Conservation (phyloP, 768 basidiomycete genomes). For the Podaxis rugospora region DNA sequence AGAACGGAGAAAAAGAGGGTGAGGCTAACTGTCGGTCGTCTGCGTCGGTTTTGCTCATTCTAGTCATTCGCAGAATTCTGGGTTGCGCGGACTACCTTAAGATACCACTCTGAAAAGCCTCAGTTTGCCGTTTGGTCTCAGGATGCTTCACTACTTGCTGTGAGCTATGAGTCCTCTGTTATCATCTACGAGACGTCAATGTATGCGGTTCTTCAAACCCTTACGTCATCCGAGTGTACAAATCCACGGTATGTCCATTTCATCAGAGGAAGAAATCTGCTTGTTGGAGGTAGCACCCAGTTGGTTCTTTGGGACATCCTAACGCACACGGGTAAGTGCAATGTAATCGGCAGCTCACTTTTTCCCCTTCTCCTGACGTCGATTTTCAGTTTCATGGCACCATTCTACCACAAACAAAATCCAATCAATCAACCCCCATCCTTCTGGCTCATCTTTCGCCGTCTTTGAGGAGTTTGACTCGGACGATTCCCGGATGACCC, state of each 20-base stretch:
- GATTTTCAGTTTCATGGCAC: constrained; percentile 59
- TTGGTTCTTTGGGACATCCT: constrained; percentile 75
- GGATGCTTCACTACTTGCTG: constrained; percentile 82
- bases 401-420: constrained; percentile 33
- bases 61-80: constrained; percentile 53
- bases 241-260: constrained; percentile 50
- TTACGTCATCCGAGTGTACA: constrained; percentile 54
- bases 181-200: constrained; percentile 71
- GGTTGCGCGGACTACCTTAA: constrained; percentile 72
- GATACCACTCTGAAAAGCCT: constrained; percentile 65
- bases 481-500: constrained; percentile 26
- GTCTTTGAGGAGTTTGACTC: constrained; percentile 39
- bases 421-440: constrained; percentile 49
- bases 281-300: constrained; percentile 41
- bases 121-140: constrained; percentile 70
- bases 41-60: constrained; percentile 3
- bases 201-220: constrained; percentile 52
- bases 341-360: not conserved
- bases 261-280: constrained; percentile 70
- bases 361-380: not conserved
- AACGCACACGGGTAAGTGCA: constrained; percentile 48
- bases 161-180: constrained; percentile 62
- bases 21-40: constrained; percentile 31
- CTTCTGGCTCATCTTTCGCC: constrained; percentile 52
- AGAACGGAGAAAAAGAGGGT: constrained; percentile 29